These are phyloP conservation scores for Aristolochia fimbriata DNA, from an alignment of 164 flowering plant genomes.

Conservation along the genomic window DNA sequence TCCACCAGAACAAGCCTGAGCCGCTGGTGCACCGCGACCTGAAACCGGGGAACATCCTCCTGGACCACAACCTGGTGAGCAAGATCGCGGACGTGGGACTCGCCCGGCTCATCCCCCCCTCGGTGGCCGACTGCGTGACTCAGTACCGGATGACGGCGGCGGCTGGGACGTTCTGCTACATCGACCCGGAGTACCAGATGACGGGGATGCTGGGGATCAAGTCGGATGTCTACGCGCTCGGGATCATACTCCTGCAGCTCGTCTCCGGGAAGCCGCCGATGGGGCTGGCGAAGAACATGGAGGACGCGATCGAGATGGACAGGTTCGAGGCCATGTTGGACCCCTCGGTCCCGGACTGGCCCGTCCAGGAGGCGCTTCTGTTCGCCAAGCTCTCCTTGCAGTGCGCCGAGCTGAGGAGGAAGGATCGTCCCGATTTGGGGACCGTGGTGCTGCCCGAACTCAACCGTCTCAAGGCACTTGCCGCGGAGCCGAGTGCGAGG, in stretches of 20 bases:
- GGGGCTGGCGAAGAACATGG: constrained; percentile 41
- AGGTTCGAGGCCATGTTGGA: constrained; percentile 32
- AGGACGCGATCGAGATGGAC: constrained; percentile 28
- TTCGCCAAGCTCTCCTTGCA: constrained; percentile 33
- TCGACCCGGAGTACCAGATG: constrained; percentile 61
- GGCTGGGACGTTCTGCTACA: constrained; percentile 65
- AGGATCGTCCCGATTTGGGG: constrained; percentile 50
- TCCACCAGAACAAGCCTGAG: constrained; percentile 60
- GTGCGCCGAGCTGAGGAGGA: constrained; percentile 45
- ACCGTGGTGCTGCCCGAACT: constrained; percentile 35
- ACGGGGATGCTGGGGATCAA: constrained; percentile 56
- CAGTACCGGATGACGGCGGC: constrained; percentile 45
- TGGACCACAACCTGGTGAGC: constrained; percentile 42
- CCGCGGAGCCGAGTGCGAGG: neutral
- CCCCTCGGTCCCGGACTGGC: constrained; percentile 47
- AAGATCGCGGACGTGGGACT: constrained; percentile 57
- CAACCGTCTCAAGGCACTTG: constrained; percentile 25
- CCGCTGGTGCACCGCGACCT: constrained; percentile 64
- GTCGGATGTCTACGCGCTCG: constrained; percentile 55
- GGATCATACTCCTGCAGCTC: constrained; percentile 46
- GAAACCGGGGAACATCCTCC: constrained; percentile 55
- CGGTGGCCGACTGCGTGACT: constrained; percentile 34
- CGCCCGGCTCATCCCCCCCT: constrained; percentile 50
- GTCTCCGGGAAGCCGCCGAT: constrained; percentile 39
- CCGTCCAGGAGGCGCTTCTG: constrained; percentile 27